Conservation (phyloP, 2,329 filamentous ascomycete genomes). For the Pestalotiopsis sp. region DNA sequence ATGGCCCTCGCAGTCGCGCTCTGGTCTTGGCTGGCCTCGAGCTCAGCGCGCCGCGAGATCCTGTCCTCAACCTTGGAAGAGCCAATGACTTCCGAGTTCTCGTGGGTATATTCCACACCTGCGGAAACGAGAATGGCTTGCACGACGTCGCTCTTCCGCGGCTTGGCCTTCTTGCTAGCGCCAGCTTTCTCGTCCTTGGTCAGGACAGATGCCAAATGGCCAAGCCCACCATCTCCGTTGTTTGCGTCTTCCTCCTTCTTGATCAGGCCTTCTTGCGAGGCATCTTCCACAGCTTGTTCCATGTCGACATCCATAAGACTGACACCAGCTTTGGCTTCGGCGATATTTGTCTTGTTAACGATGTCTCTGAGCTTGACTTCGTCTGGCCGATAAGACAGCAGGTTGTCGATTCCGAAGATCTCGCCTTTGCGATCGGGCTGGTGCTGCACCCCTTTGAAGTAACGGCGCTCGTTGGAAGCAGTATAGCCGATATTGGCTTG, state of each 20-base stretch:
- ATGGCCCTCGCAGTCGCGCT: slow-evolving; percentile 57
- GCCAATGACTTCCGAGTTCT: slow-evolving; percentile 94
- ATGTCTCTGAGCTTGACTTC: slow-evolving; percentile 89
- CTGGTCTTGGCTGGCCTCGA: slow-evolving; percentile 48
- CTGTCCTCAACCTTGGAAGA: slow-evolving; percentile 89
- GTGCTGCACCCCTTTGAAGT: slow-evolving; percentile 94
- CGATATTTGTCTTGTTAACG: slow-evolving; percentile 97
- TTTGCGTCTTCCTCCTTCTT: slow-evolving; percentile 52
- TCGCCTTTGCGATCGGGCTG: slow-evolving; percentile 83
- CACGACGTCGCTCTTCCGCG: slow-evolving; percentile 69
- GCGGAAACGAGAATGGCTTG: slow-evolving; percentile 86
- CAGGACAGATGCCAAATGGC: slow-evolving; percentile 69
- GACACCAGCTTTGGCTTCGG: slow-evolving; percentile 86
- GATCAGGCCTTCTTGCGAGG: slow-evolving; percentile 46
- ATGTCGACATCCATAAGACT: slow-evolving; percentile 77
- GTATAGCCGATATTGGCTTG: slow-evolving; percentile 98
- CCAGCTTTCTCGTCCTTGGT: slow-evolving; percentile 48
- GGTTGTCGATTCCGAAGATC: slow-evolving; percentile 87
- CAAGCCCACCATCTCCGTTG: slow-evolving; percentile 68
- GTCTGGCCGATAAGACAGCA: slow-evolving; percentile 81
- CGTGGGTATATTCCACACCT: slow-evolving; percentile 93
- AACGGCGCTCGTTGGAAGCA: slow-evolving; percentile 87
- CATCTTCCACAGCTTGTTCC: slow-evolving; percentile 58
- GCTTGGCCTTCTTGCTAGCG: slow-evolving; percentile 32
- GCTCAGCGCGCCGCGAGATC: slow-evolving; percentile 76